Evolutionary conservation across 83 land plant species (phyloP).

Genomic region (Picea mariana): DNA sequence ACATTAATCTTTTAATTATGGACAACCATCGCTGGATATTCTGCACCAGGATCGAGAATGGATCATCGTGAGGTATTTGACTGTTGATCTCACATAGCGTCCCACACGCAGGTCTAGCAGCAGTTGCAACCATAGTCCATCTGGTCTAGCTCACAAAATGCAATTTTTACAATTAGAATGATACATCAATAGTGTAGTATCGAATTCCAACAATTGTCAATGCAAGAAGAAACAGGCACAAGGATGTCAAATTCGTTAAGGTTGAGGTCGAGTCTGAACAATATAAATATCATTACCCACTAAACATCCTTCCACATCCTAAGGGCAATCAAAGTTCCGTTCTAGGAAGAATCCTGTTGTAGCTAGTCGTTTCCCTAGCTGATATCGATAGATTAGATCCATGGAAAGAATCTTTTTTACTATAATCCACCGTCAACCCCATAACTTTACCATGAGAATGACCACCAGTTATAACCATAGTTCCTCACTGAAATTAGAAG

Average conservation of each 20-base stretch:
- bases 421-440: slow-evolving; percentile 72
- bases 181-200: too few species aligned
- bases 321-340: slow-evolving; percentile 77
- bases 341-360: slow-evolving; percentile 38
- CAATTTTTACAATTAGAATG: too few species aligned
- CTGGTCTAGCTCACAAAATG: too few species aligned
- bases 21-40: too few species aligned
- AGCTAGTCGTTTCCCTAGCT: slow-evolving; percentile 63
- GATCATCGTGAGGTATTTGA: too few species aligned
- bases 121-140: too few species aligned
- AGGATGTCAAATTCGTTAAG: slow-evolving; percentile 8
- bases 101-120: too few species aligned
- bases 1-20: too few species aligned
- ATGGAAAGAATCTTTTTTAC: slow-evolving; percentile 63
- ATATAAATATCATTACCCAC: slow-evolving; percentile 84
- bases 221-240: too few species aligned
- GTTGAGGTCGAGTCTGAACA: slow-evolving; percentile 92
- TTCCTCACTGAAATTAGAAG: slow-evolving; percentile 95
- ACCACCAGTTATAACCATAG: slow-evolving; percentile 52
- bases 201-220: too few species aligned
- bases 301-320: slow-evolving; percentile 92
- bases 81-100: too few species aligned
- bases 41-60: too few species aligned
- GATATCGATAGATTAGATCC: slow-evolving; percentile 46
- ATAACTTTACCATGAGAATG: slow-evolving; percentile 79